A percentile compares a stretch with the other conserved stretches of the same genome.
phyloP scores from a whole-genome alignment of 1,284 basidiomycete species.

The Moesziomyces globuligerus region DNA sequence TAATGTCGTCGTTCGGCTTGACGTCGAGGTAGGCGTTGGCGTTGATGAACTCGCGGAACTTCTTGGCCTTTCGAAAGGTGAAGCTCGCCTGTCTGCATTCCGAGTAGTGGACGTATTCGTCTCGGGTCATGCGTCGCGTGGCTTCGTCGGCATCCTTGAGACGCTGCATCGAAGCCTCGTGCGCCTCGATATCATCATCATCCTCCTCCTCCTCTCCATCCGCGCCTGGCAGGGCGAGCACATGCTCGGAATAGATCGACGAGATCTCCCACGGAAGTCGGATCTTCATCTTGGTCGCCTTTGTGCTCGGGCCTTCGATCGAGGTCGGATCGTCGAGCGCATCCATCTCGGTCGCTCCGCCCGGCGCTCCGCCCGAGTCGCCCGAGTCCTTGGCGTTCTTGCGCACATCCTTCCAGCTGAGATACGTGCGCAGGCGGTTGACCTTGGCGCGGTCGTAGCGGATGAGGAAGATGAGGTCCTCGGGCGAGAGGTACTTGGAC shows the following conservation, averaged over 20 bases:
- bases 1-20: constrained; percentile 91
- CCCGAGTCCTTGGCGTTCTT: constrained; percentile 86
- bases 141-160: constrained; percentile 86
- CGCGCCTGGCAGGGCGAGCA: constrained; percentile 74
- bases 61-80: constrained; percentile 87
- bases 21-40: constrained; percentile 88
- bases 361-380: constrained; percentile 74
- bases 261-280: constrained; percentile 96
- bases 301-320: constrained; percentile 71
- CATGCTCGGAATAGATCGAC: constrained; percentile 78
- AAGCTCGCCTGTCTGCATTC: constrained; percentile 97
- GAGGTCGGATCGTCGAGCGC: constrained; percentile 34
- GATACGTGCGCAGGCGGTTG: constrained; percentile 88
- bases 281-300: constrained; percentile 91
- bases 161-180: constrained; percentile 89
- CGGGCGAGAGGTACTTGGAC: constrained; percentile 85
- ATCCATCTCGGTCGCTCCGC: constrained; percentile 30
- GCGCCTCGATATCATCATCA: constrained; percentile 91
- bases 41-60: constrained; percentile 94
- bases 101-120: constrained; percentile 96
- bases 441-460: constrained; percentile 94
- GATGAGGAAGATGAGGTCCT: constrained; percentile 96
- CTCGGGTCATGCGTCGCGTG: constrained; percentile 92
- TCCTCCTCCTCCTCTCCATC: constrained; percentile 88
- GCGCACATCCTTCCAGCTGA: constrained; percentile 98